Conservation (phyloP, 2,329 filamentous ascomycete genomes). For the Pyrenochaeta sp. region DNA sequence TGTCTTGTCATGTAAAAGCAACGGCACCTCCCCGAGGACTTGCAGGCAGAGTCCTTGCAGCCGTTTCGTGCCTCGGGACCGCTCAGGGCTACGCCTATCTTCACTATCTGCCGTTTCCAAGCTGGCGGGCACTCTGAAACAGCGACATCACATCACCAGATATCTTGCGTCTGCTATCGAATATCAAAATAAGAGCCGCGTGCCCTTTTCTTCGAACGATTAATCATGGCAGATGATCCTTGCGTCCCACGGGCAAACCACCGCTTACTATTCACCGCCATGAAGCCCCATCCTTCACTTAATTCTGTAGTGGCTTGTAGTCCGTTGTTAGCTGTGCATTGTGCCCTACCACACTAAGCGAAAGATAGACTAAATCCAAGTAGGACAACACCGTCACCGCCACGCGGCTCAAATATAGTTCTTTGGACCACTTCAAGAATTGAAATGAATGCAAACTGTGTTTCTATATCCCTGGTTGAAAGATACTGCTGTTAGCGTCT, state of each 20-base stretch:
- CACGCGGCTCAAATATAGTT: too few relatives aligned
- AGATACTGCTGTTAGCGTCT: not conserved
- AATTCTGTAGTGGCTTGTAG: too few relatives aligned
- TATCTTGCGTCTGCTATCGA: not conserved
- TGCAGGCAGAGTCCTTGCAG: conserved; percentile 9
- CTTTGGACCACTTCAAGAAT: not conserved
- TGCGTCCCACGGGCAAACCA: too few relatives aligned
- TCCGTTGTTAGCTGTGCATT: too few relatives aligned
- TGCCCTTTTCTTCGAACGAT: too few relatives aligned
- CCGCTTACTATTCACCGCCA: too few relatives aligned
- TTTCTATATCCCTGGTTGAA: not conserved
- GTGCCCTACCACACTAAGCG: too few relatives aligned
- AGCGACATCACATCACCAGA: not conserved
- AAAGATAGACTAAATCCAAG: too few relatives aligned
- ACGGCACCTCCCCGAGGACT: conserved; percentile 8
- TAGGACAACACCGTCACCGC: too few relatives aligned
- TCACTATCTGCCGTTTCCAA: not conserved
- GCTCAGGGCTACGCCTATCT: not conserved
- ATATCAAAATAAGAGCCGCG: too few relatives aligned
- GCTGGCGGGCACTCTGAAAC: conserved; percentile 1
- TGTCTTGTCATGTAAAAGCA: conserved; percentile 10
- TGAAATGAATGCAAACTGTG: not conserved
- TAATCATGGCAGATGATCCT: too few relatives aligned
- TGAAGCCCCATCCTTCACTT: too few relatives aligned
- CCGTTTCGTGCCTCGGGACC: conserved; percentile 13